phyloP scores from a whole-genome alignment of 2,329 filamentous ascomycete species.

The Trichoderma guizhouense region DNA sequence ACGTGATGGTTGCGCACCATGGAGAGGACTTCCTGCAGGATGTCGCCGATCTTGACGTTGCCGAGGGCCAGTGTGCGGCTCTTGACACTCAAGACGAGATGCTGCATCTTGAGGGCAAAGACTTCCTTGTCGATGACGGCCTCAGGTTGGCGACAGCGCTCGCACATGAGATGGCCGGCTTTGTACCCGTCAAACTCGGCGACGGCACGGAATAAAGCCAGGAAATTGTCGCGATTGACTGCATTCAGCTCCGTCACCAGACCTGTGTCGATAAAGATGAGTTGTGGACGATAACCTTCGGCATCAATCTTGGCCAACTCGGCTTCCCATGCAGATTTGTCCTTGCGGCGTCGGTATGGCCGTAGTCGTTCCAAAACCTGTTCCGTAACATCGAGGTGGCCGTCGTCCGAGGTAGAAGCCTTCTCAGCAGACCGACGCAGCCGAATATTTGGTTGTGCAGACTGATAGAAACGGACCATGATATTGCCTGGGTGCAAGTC shows the following conservation, averaged over 20 bases:
- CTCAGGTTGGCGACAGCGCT: slow-evolving; percentile 87
- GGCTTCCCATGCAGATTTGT: slow-evolving; percentile 67
- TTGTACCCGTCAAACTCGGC: slow-evolving; percentile 97
- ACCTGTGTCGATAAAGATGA: slow-evolving; percentile 97
- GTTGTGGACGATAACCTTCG: slow-evolving; percentile 87
- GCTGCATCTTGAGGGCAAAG: slow-evolving; percentile 95
- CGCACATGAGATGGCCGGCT: slow-evolving; percentile 92
- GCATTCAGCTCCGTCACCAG: slow-evolving; percentile 91
- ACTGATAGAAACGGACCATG: slow-evolving; percentile 97
- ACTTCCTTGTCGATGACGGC: slow-evolving; percentile 85
- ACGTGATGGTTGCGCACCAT: slow-evolving; percentile 96
- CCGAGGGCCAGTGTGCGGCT: slow-evolving; percentile 85
- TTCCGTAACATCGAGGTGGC: slow-evolving; percentile 76
- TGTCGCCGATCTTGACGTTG: slow-evolving; percentile 93
- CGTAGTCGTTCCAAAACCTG: slow-evolving; percentile 76
- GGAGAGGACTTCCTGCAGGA: slow-evolving; percentile 80
- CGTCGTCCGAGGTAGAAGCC: slow-evolving; percentile 37
- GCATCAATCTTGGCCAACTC: slow-evolving; percentile 74
- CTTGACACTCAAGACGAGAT: slow-evolving; percentile 88
- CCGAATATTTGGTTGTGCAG: slow-evolving; percentile 64
- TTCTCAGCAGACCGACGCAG: slow-evolving; percentile 29
- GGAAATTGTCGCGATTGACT: slow-evolving; percentile 82
- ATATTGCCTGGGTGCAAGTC: slow-evolving; percentile 97
- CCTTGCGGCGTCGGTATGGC: slow-evolving; percentile 61
- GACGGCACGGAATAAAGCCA: slow-evolving; percentile 92